These are phyloP conservation scores for Penicillium steckii DNA, from an alignment of 495 filamentous ascomycete species.

Conservation along the genomic window DNA sequence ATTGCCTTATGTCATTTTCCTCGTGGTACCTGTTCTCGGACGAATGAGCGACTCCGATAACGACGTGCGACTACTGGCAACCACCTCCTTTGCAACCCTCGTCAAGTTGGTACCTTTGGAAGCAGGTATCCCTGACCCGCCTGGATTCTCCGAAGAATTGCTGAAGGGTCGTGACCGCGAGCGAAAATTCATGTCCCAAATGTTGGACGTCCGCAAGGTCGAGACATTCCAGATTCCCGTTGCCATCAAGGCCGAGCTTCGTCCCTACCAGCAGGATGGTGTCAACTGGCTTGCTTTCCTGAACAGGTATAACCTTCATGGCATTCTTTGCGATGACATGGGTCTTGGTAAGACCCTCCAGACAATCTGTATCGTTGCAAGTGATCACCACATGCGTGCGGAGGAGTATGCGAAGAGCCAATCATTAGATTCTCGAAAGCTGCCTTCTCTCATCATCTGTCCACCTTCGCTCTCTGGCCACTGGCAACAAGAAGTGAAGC, in stretches of 20 bases:
- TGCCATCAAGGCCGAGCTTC: conserved; percentile 90
- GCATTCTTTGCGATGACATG: conserved; percentile 99
- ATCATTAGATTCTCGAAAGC: conserved; percentile 68
- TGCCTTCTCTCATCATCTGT: conserved; percentile 93
- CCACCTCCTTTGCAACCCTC: conserved; percentile 93
- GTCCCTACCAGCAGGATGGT: conserved; percentile 97
- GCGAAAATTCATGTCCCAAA: conserved; percentile 93
- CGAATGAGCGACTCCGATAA: conserved; percentile 99
- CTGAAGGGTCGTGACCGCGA: conserved; percentile 88
- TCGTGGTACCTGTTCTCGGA: conserved; percentile 95
- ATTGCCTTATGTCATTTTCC: conserved; percentile 96
- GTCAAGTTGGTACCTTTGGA: conserved; percentile 99
- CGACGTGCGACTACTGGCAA: conserved; percentile 89
- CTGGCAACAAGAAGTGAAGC: conserved; percentile 96
- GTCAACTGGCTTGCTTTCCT: conserved; percentile 99
- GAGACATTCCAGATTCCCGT: conserved; percentile 93
- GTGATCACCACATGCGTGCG: conserved; percentile 89
- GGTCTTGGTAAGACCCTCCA: conserved; percentile 97
- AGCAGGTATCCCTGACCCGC: conserved; percentile 94
- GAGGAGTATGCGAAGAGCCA: conserved; percentile 83
- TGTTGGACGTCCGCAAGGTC: conserved; percentile 93
- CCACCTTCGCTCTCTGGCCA: conserved; percentile 97
- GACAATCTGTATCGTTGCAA: conserved; percentile 95
- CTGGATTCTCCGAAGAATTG: conserved; percentile 83
- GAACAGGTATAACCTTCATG: conserved; percentile 95